Conservation (phyloP, 805 yeast species). For the Nakazawaea sp. region DNA sequence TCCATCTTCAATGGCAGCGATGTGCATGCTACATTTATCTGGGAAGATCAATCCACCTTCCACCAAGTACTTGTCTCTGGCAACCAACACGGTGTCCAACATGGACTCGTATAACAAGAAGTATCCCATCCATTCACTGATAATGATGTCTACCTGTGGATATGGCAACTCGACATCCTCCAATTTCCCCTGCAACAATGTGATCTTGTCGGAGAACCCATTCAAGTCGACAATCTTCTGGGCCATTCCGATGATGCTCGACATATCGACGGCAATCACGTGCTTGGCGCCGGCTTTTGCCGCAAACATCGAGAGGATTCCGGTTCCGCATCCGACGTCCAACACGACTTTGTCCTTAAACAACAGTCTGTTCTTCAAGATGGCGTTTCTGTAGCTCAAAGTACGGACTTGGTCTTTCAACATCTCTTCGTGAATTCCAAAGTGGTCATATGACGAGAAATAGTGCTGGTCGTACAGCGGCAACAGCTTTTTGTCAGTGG, state of each 20-base stretch:
- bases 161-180: slow-evolving; percentile 89
- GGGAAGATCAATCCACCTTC: slow-evolving; percentile 91
- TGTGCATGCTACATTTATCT: slow-evolving; percentile 81
- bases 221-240: slow-evolving; percentile 75
- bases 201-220: slow-evolving; percentile 80
- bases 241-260: slow-evolving; percentile 96
- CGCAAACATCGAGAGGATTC: slow-evolving; percentile 95
- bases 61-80: slow-evolving; percentile 82
- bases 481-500: slow-evolving; percentile 59
- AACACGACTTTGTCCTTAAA: slow-evolving; percentile 91
- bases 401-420: slow-evolving; percentile 93
- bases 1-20: slow-evolving; percentile 91
- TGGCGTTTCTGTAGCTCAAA: slow-evolving; percentile 84
- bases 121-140: slow-evolving; percentile 99
- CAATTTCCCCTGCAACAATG: slow-evolving; percentile 84
- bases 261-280: slow-evolving; percentile 96
- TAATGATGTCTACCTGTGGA: slow-evolving; percentile 86
- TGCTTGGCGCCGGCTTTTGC: slow-evolving; percentile 98
- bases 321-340: slow-evolving; percentile 99
- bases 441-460: slow-evolving; percentile 92
- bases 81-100: slow-evolving; percentile 93
- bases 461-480: slow-evolving; percentile 86
- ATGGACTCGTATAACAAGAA: slow-evolving; percentile 92
- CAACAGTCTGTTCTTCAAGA: slow-evolving; percentile 78
- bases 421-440: slow-evolving; percentile 98